phyloP scores from a whole-genome alignment of 768 basidiomycete species.

The Astraeus odoratus region DNA sequence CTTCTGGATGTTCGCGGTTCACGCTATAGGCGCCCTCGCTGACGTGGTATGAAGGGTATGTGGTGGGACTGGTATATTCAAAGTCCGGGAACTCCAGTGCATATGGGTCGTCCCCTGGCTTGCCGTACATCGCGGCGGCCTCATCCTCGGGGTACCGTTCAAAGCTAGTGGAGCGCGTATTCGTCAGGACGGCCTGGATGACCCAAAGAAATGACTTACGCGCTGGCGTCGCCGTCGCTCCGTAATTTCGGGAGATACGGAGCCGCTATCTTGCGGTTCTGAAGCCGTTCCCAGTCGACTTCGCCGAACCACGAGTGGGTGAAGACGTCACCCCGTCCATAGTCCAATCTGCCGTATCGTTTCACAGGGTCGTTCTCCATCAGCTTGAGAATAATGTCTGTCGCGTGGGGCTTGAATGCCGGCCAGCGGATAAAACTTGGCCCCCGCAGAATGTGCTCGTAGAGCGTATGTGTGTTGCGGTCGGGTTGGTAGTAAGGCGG shows the following conservation, averaged over 20 bases:
- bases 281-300: constrained; percentile 84
- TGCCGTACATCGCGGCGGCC: constrained; percentile 52
- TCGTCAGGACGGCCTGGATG: constrained; percentile 6
- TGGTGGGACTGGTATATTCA: constrained; percentile 46
- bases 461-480: constrained; percentile 77
- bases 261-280: constrained; percentile 81
- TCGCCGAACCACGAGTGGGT: constrained; percentile 91
- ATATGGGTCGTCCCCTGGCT: constrained; percentile 48
- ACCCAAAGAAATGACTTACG: constrained; percentile 42
- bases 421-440: constrained; percentile 77
- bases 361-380: constrained; percentile 86
- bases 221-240: constrained; percentile 93
- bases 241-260: constrained; percentile 91
- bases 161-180: constrained; percentile 40
- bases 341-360: constrained; percentile 82
- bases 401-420: constrained; percentile 64
- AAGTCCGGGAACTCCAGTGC: constrained; percentile 74
- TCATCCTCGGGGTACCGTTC: constrained; percentile 77
- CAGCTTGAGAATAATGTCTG: constrained; percentile 83
- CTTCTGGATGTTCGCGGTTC: neutral
- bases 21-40: neutral
- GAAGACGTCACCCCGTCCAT: constrained; percentile 89
- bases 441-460: constrained; percentile 84
- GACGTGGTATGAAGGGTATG: constrained; percentile 3
- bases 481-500: constrained; percentile 92